Conservation (phyloP, 257 asterid species). For the Leptodermis oblonga region DNA sequence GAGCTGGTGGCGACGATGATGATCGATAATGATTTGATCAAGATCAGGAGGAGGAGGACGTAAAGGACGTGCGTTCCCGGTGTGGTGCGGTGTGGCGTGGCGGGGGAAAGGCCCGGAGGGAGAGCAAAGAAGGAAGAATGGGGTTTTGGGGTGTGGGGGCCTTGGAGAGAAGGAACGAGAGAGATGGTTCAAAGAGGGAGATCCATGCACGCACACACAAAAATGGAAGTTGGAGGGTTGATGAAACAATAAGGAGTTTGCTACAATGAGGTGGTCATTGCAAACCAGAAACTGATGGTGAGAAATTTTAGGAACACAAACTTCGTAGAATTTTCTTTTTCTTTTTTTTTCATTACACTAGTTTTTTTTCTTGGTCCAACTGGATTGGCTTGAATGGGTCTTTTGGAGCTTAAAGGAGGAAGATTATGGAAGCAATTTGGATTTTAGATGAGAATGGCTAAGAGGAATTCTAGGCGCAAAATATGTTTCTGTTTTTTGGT, state of each 20-base stretch:
- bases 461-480: constrained; percentile 28
- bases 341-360: not conserved
- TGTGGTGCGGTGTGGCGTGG: constrained; percentile 8
- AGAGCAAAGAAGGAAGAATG: constrained; percentile 17
- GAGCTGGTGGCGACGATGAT: constrained; percentile 13
- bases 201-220: constrained; percentile 13
- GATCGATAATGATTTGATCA: not conserved
- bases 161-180: constrained; percentile 14
- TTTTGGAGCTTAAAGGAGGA: not conserved
- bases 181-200: constrained; percentile 28
- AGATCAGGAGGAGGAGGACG: constrained; percentile 5
- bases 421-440: constrained; percentile 1
- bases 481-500: constrained; percentile 5
- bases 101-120: constrained; percentile 20
- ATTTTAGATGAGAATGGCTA: constrained; percentile 17
- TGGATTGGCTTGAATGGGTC: not conserved
- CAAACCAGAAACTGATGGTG: constrained; percentile 22
- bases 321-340: not conserved
- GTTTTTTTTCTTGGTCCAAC: constrained; percentile 5
- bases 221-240: constrained; percentile 19
- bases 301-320: constrained; percentile 47
- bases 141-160: constrained; percentile 7
- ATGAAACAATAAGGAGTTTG: constrained; percentile 19
- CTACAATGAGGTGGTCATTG: constrained; percentile 27
- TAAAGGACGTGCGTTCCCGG: no score